These are phyloP conservation scores for Hygrophila difformis DNA, from an alignment of 257 asterid species.

Conservation along the genomic window DNA sequence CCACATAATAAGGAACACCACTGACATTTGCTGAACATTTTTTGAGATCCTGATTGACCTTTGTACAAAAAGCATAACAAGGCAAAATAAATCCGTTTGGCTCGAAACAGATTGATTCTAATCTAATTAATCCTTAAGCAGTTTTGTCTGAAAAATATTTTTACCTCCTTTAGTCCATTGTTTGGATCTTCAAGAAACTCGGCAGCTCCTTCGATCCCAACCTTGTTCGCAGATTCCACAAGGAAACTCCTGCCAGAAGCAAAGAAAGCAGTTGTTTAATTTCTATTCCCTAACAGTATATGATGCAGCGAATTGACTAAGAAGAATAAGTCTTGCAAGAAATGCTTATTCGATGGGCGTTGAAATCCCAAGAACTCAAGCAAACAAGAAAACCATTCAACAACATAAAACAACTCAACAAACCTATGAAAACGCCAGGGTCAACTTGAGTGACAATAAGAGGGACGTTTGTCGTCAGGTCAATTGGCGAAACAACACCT, in stretches of 20 bases:
- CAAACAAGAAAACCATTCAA: too few relatives aligned
- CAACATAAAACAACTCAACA: too few relatives aligned
- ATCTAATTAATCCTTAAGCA: not conserved
- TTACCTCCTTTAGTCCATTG: slow-evolving; percentile 83
- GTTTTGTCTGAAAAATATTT: not conserved
- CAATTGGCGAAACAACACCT: too few relatives aligned
- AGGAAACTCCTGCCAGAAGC: slow-evolving; percentile 5
- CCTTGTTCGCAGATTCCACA: slow-evolving; percentile 61
- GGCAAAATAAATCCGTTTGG: not conserved
- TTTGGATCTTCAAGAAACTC: slow-evolving; percentile 81
- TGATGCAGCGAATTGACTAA: too few relatives aligned
- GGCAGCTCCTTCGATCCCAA: slow-evolving; percentile 84
- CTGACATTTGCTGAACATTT: slow-evolving; percentile 31
- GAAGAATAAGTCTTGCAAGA: not conserved
- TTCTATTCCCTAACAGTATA: too few relatives aligned
- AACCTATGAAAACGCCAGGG: too few relatives aligned
- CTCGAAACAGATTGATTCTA: not conserved
- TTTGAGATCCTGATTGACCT: slow-evolving; percentile 45
- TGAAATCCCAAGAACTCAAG: not conserved
- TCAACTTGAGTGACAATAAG: too few relatives aligned
- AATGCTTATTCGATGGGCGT: not conserved
- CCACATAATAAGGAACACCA: slow-evolving; percentile 62
- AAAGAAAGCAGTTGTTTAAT: too few relatives aligned
- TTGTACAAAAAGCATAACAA: not conserved
- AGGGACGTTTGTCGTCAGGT: too few relatives aligned